Conservation (phyloP, 2,329 filamentous ascomycete genomes). For the Colletotrichum sp. region DNA sequence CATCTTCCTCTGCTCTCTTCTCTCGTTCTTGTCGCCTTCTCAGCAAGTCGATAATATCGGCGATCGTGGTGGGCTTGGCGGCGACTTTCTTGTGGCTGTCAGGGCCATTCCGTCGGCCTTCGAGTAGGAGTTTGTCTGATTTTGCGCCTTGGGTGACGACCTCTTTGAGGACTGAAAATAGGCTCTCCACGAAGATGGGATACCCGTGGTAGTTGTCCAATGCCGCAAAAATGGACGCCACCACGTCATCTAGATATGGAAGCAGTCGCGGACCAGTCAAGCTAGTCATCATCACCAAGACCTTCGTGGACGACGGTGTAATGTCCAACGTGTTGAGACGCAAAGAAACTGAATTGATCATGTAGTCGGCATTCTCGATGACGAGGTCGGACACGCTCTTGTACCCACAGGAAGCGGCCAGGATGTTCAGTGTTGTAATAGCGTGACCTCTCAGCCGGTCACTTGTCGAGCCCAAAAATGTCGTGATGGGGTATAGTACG, state of each 20-base stretch:
- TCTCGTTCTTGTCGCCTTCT: constrained; percentile 30
- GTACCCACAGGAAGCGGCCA: constrained; percentile 81
- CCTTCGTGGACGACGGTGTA: constrained; percentile 87
- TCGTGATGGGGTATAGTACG: constrained; percentile 87
- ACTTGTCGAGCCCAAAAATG: constrained; percentile 79
- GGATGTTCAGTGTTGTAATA: constrained; percentile 79
- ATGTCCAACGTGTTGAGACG: constrained; percentile 92
- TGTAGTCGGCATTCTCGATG: constrained; percentile 92
- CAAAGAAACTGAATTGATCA: constrained; percentile 90
- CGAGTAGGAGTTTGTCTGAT: constrained; percentile 53
- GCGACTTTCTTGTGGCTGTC: constrained; percentile 48
- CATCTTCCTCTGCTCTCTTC: constrained; percentile 35
- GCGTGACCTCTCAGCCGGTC: constrained; percentile 77
- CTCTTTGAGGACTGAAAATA: constrained; percentile 83
- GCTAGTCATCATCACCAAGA: constrained; percentile 91
- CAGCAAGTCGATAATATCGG: constrained; percentile 61
- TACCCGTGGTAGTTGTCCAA: constrained; percentile 97
- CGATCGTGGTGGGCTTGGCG: constrained; percentile 38
- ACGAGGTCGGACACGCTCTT: constrained; percentile 77
- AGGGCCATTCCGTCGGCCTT: constrained; percentile 38
- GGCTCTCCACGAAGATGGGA: constrained; percentile 78
- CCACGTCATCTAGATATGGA: constrained; percentile 89
- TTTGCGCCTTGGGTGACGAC: constrained; percentile 83
- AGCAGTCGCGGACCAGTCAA: constrained; percentile 83
- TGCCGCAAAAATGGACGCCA: constrained; percentile 89